Evolutionary conservation across 2,329 filamentous ascomycete genomes (phyloP), one percentile per base, ranked within the genome.

Genomic region (Aspergillus ochraceus): DNA sequence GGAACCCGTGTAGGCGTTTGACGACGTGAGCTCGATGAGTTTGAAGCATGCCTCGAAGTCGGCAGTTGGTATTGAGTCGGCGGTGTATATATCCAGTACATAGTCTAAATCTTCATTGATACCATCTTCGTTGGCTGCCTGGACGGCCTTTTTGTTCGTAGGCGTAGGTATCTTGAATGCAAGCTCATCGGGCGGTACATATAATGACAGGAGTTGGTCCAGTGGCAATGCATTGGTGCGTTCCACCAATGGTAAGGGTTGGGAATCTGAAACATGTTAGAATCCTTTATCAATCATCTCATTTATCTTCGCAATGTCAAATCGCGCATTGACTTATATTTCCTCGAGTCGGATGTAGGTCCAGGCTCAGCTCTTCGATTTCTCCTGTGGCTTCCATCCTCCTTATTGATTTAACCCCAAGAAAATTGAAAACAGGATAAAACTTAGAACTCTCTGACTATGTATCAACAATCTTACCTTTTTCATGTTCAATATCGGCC

Each of bases 21-120:
- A 71, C n/a, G 84, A 86, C 0, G 85, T 88, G 3, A 71, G 66
- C 62, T 83, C 76, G 54, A 88, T 77, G 6, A 88, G 77, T 4
- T 74, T 65, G 60, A 86, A 79, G 68, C 84, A 87, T 22, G 75
- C 71, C n/a, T 79, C 70, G 32, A 86, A 70, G 49, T 82, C 79
- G 0, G 62, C 45, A 1, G 64, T 24, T 0, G 74, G 67, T 49
- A 85, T 74, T 8, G 67, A 78, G 52, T 65, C 62, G 30, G 76
- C 70, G 2, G 70, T 72, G 61, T 76, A 70, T 30, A 77, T 64
- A 22, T 73, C 68, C 42, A 77, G 36, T 17, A 39, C 58, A 50
- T 65, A 69, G 32, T 49, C 12, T 24, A 39, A 51, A 19, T 4
- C 10, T 36, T 42, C 46, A 10, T 26, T 4, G 17, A 22, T 2